phyloP scores from a whole-genome alignment of 2,329 filamentous ascomycete genomes.

The Hortaea sp. region DNA sequence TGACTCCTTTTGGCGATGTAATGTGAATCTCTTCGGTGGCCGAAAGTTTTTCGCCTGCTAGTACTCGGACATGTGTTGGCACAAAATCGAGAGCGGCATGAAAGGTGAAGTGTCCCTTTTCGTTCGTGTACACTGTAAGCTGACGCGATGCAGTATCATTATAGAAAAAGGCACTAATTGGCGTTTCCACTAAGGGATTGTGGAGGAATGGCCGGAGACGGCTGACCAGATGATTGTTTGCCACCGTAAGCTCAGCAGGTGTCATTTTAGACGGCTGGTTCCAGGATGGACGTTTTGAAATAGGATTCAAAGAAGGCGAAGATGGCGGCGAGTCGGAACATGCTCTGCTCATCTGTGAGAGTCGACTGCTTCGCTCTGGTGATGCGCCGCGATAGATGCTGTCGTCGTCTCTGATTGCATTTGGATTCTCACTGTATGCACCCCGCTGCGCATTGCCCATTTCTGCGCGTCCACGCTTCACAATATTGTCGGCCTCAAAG shows the following conservation, averaged over 20 bases:
- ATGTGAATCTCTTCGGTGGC: slow-evolving; percentile 68
- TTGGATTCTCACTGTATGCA: slow-evolving; percentile 60
- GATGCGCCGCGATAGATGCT: slow-evolving; percentile 25
- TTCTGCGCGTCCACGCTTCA: slow-evolving; percentile 62
- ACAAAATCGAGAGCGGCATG: slow-evolving; percentile 78
- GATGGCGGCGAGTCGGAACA: slow-evolving; percentile 12
- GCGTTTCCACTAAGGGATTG: slow-evolving; percentile 63
- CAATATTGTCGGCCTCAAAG: slow-evolving; percentile 65
- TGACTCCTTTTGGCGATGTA: slow-evolving; percentile 70
- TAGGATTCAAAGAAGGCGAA: slow-evolving; percentile 2
- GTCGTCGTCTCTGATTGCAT: slow-evolving; percentile 35
- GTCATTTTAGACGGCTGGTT: slow-evolving; percentile 53
- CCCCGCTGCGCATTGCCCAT: slow-evolving; percentile 52
- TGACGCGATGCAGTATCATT: slow-evolving; percentile 75
- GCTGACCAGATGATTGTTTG: slow-evolving; percentile 81
- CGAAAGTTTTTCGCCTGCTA: slow-evolving; percentile 78
- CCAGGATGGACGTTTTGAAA: slow-evolving; percentile 42
- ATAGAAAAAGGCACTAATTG: slow-evolving; percentile 92
- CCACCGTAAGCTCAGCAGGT: slow-evolving; percentile 63
- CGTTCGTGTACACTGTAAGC: slow-evolving; percentile 73
- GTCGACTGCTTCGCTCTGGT: slow-evolving; percentile 3
- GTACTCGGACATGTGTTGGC: slow-evolving; percentile 76
- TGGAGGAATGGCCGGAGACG: slow-evolving; percentile 83
- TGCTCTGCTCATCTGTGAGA: slow-evolving; percentile 10
- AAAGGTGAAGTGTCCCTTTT: slow-evolving; percentile 77